phyloP scores from a whole-genome alignment of 257 asterid genomes.

The Linaria vulgaris region DNA sequence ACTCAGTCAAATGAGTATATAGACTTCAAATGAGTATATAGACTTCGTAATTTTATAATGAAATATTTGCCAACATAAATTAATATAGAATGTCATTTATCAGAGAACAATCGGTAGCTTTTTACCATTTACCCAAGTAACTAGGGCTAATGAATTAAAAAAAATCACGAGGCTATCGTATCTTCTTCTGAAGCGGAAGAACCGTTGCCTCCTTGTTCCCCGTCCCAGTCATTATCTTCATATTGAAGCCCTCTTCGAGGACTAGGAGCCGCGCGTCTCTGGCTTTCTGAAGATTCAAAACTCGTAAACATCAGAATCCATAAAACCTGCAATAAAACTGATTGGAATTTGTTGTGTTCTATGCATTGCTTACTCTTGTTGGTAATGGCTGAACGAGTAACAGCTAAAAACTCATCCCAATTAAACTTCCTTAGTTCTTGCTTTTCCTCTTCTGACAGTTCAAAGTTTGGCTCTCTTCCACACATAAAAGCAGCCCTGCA shows the following conservation, averaged over 20 bases:
- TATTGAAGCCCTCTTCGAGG: constrained; percentile 40
- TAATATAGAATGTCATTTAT: too few species aligned
- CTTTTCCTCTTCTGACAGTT: constrained; percentile 78
- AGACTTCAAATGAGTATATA: too few species aligned
- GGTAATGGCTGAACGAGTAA: constrained; percentile 81
- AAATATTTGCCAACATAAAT: too few species aligned
- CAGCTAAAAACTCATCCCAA: constrained; percentile 81
- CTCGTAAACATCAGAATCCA: neutral
- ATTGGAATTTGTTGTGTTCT: neutral
- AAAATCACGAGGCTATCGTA: constrained; percentile 34
- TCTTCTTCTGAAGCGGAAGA: constrained; percentile 67
- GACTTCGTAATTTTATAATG: too few species aligned
- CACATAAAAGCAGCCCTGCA: constrained; percentile 98
- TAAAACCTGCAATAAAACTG: constrained; percentile 14
- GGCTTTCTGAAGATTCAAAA: constrained; percentile 48
- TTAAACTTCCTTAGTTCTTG: constrained; percentile 62
- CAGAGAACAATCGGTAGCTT: too few species aligned
- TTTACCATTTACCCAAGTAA: constrained; percentile 1
- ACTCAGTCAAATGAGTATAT: too few species aligned
- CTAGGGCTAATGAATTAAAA: neutral
- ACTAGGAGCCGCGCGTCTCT: constrained; percentile 45
- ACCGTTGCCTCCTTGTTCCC: constrained; percentile 43
- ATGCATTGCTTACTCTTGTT: constrained; percentile 53
- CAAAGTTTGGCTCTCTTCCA: constrained; percentile 95
- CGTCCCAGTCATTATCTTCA: constrained; percentile 40